phyloP scores from a whole-genome alignment of 352 stramenopile genomes.

The Phytophthora podocarpi region DNA sequence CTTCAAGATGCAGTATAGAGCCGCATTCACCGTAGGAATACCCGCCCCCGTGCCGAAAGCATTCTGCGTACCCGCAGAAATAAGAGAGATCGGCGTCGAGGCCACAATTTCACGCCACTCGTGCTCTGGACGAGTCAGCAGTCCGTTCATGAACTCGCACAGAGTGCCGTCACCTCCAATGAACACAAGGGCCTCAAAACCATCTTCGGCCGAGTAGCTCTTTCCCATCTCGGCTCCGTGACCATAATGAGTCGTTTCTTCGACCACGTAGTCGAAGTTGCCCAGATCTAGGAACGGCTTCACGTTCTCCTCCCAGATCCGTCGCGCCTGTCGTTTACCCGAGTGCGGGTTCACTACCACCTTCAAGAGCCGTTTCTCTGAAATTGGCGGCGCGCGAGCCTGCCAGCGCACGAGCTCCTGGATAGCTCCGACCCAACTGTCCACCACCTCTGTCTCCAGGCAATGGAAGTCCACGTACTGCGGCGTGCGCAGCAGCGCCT shows the following conservation, averaged over 20 bases:
- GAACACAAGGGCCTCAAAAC: slow-evolving; percentile 80
- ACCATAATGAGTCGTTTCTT: slow-evolving; percentile 75
- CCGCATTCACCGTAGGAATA: slow-evolving; percentile 68
- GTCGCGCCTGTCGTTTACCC: slow-evolving; percentile 60
- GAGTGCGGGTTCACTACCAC: slow-evolving; percentile 86
- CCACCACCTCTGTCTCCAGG: slow-evolving; percentile 43
- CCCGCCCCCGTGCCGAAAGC: slow-evolving; percentile 77
- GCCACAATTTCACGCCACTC: slow-evolving; percentile 85
- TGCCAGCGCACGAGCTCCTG: slow-evolving; percentile 87
- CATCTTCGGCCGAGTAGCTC: slow-evolving; percentile 73
- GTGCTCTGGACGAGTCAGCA: slow-evolving; percentile 70
- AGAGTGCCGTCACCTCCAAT: slow-evolving; percentile 80
- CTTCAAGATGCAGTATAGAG: slow-evolving; percentile 85
- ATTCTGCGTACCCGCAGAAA: slow-evolving; percentile 84
- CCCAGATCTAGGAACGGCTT: slow-evolving; percentile 81
- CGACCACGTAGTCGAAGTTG: slow-evolving; percentile 77
- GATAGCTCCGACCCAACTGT: slow-evolving; percentile 67
- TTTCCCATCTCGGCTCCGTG: slow-evolving; percentile 81
- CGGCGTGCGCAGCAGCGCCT: slow-evolving; percentile 62
- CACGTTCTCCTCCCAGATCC: slow-evolving; percentile 75
- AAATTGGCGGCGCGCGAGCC: slow-evolving; percentile 66
- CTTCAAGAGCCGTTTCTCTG: slow-evolving; percentile 77
- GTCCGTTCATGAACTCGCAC: slow-evolving; percentile 85
- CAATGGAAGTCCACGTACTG: slow-evolving; percentile 56
- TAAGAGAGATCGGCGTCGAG: slow-evolving; percentile 79